Base-by-base conservation (phyloP, 805 yeast genomes). In the Limtongia smithiae region DNA sequence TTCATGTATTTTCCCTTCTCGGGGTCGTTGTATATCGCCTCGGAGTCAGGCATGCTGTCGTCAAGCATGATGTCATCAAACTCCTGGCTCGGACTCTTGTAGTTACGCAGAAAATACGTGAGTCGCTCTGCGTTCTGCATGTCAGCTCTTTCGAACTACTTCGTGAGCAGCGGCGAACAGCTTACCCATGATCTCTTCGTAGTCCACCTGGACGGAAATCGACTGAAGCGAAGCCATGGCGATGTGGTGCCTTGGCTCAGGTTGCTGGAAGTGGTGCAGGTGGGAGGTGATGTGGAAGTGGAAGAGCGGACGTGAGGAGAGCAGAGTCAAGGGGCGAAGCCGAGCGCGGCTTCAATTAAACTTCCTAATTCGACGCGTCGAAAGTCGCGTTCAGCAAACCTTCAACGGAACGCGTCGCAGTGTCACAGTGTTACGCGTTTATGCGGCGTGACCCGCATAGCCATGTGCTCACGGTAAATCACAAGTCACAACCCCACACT, bases 191-290 rank as follows among this genome's bases (percentile, higher is more conserved):
- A 85, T 70, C 38, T 79, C 83, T 30, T 73, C 71, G 65, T 86
- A 87, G 67, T 85, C 83, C 63, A 83, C 77, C 51, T 81, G 78
- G 53, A 83, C 69, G 61, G 80, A 83, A 55, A 83, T 75, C 15
- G 50, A 44, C 14, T 55, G 60, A 12, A 57, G 44, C n/a, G 86
- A 72, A 27, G 88, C 87, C 59, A 83, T 56, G 12, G 14, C 20
- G 6, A 12, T 17, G 41, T 24, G 11, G 15, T 28, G 21, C n/a
- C n/a, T n/a, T n/a, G n/a, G n/a, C n/a, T n/a, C n/a, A n/a, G n/a
- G n/a, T n/a, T n/a, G n/a, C n/a, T n/a, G n/a, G n/a, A n/a, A n/a
- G n/a, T n/a, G n/a, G n/a, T n/a, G n/a, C n/a, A n/a, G 47, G 43
- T 7, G 18, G 14, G 21, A 17, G 22, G 17, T 14, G 24, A 21